These are phyloP conservation scores for Talaromyces islandicus DNA, from an alignment of 2,329 filamentous ascomycete genomes.

Conservation along the genomic window DNA sequence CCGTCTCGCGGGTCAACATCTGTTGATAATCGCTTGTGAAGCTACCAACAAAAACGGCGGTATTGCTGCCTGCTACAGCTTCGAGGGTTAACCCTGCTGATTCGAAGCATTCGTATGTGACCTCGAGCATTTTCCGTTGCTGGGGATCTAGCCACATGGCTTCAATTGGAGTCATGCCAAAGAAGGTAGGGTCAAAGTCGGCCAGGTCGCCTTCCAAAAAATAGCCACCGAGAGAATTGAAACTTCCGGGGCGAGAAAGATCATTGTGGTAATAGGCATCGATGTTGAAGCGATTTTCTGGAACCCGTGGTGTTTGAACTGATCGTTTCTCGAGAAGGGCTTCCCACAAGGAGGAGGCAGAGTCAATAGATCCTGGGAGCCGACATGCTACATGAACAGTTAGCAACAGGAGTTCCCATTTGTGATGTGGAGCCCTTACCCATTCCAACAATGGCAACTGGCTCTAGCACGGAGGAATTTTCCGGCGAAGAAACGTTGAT, in stretches of 20 bases:
- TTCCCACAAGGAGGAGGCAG: not conserved
- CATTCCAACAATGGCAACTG: slow-evolving; percentile 14
- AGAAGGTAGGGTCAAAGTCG: slow-evolving; percentile 20
- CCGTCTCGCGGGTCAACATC: slow-evolving; percentile 13
- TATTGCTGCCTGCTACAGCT: slow-evolving; percentile 13
- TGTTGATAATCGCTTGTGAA: slow-evolving; percentile 15
- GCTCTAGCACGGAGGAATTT: not conserved
- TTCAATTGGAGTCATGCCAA: slow-evolving; percentile 17
- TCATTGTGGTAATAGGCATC: slow-evolving; percentile 1
- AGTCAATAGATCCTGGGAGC: not conserved
- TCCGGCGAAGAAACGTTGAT: no score
- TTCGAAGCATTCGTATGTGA: slow-evolving; percentile 20
- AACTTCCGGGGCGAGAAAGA: slow-evolving; percentile 3
- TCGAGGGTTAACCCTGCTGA: slow-evolving; percentile 16
- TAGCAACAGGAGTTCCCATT: no score
- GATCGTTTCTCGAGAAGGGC: slow-evolving; percentile 1
- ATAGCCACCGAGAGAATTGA: slow-evolving; percentile 9
- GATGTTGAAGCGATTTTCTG: slow-evolving; percentile 11
- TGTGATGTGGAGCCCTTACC: slow-evolving; percentile 11
- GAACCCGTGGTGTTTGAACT: slow-evolving; percentile 2
- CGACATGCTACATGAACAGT: not conserved
- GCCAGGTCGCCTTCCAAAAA: slow-evolving; percentile 8
- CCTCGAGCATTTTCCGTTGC: slow-evolving; percentile 21
- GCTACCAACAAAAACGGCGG: slow-evolving; percentile 15
- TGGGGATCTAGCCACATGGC: slow-evolving; percentile 21